Conservation (phyloP, 2,329 filamentous ascomycete genomes). For the Taxawa tesnikishii region DNA sequence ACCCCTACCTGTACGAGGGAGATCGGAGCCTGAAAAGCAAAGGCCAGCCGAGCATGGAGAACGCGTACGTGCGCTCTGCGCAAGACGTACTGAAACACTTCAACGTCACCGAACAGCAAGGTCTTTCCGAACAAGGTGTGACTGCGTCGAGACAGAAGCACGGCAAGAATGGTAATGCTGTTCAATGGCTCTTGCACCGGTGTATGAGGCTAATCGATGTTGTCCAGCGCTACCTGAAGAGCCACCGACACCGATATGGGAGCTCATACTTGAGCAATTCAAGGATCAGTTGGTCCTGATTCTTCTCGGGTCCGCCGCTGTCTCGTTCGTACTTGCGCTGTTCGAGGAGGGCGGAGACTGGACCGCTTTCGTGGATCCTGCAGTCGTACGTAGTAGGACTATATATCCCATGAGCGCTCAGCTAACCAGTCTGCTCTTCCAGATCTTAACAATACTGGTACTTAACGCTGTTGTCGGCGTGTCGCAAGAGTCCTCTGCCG, state of each 20-base stretch:
- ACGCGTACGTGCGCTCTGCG: conserved; percentile 20
- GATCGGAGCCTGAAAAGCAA: no score
- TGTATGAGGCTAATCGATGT: no score
- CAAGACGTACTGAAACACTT: conserved; percentile 24
- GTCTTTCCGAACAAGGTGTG: conserved; percentile 19
- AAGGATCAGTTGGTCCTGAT: conserved; percentile 98
- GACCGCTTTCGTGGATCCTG: conserved; percentile 94
- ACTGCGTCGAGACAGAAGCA: conserved; percentile 19
- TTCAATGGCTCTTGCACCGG: no score
- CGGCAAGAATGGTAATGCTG: conserved; percentile 24
- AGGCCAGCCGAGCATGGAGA: conserved; percentile 20
- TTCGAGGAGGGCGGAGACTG: conserved; percentile 90
- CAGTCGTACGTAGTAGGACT: conserved; percentile 61
- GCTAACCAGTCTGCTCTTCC: conserved; percentile 9
- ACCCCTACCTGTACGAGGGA: no score
- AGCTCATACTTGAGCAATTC: conserved; percentile 96
- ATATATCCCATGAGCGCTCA: not conserved
- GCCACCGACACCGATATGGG: conserved; percentile 88
- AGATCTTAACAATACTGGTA: conserved; percentile 94
- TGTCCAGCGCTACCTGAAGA: conserved; percentile 68
- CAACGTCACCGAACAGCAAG: conserved; percentile 19
- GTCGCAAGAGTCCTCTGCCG: conserved; percentile 95
- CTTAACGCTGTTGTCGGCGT: conserved; percentile 96
- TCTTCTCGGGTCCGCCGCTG: conserved; percentile 77
- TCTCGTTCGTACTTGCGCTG: conserved; percentile 86